Evolutionary conservation across 2,329 filamentous ascomycete species (phyloP).

Genomic region (Nothophoma quercina): DNA sequence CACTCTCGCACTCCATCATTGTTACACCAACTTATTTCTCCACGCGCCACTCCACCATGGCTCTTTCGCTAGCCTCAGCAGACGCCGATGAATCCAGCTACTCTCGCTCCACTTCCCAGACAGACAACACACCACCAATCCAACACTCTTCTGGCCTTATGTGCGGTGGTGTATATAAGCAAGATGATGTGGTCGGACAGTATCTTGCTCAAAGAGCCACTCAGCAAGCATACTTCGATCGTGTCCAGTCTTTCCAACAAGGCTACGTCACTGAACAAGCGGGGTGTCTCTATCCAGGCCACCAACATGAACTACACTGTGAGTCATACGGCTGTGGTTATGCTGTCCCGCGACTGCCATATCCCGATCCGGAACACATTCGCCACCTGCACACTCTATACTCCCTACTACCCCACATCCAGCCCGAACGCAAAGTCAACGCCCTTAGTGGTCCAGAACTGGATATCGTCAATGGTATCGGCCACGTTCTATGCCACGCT

Average conservation of each 20-base stretch:
- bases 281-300: neutral
- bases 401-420: conserved; percentile 23
- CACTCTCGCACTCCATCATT: neutral
- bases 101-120: neutral
- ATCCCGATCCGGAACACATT: conserved; percentile 29
- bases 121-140: neutral
- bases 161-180: neutral
- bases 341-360: neutral
- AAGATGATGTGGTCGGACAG: conserved; percentile 4
- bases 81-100: neutral
- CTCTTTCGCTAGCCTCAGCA: no score
- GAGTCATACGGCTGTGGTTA: conserved; percentile 1
- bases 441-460: conserved; percentile 13
- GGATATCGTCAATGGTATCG: conserved; percentile 26
- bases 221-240: neutral
- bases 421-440: conserved; percentile 23
- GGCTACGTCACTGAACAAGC: neutral
- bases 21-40: conserved; percentile 1
- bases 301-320: neutral
- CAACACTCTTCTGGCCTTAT: neutral
- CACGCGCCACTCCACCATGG: neutral
- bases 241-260: neutral
- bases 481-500: conserved; percentile 1
- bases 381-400: conserved; percentile 27
- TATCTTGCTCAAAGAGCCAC: neutral